Evolutionary conservation across 495 filamentous ascomycete genomes (phyloP), one percentile per base, ranked within the genome.

Genomic region (Trichoderma erinaceum): DNA sequence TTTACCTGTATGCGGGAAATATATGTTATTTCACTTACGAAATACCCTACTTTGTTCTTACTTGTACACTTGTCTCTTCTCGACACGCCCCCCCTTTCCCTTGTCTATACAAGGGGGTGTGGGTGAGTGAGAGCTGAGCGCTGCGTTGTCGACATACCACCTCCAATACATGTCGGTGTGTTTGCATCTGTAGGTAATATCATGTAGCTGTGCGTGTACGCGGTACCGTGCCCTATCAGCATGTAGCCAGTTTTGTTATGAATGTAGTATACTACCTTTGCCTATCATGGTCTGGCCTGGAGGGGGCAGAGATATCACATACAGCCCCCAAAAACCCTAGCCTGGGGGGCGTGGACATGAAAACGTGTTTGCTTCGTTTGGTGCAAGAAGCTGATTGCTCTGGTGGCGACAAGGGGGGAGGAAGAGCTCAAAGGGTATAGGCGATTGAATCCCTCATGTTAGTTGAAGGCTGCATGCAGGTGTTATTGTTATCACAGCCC

Each of bases 1-100:
- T 56, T 11, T 21, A 32, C n/a, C 44, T 48, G 44, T 61, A 61
- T 61, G 56, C 56, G 56, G 56, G 56, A 61, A 61, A 61, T 61
- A 56, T 56, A 38, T 10, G 35, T 38, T 1, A 38, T 38, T 38
- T 38, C 35, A 38, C 35, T 61, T 32, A 29, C n/a, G 44, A n/a
- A 15, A 48, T 48, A n/a, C n/a, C 44, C 1, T 48, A 11, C 18
- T 46, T 46, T n/a, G 44, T 6, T 32, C 16, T 32, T 29, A 29
- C 29, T 29, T 29, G 29, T 29, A 29, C 29, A 29, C 29, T 29
- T 61, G 15, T 23, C 23, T 25, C 27, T 35, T 16, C n/a, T 48
- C n/a, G 44, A n/a, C 23, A 61, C 56, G 25, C 56, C 23, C 56
- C 56, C 56, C 56, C 56, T 29, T 29, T 32, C 12, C 25, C 4